phyloP scores from a whole-genome alignment of 805 yeast genomes.

The Ogataea allantospora region DNA sequence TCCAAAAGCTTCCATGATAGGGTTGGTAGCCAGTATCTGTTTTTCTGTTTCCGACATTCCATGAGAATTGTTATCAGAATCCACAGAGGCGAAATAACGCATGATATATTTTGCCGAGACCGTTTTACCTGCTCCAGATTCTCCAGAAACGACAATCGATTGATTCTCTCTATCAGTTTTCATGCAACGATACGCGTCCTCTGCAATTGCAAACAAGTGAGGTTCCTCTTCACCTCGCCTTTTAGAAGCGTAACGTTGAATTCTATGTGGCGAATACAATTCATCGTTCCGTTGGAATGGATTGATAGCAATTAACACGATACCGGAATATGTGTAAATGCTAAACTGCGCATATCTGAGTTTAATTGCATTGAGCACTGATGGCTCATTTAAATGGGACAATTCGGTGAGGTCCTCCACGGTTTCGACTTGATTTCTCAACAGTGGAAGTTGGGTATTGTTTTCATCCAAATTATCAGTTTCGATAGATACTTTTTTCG shows the following conservation, averaged over 20 bases:
- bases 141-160: conserved; percentile 96
- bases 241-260: conserved; percentile 91
- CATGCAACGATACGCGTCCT: conserved; percentile 96
- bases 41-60: conserved; percentile 91
- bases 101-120: conserved; percentile 95
- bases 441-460: conserved; percentile 64
- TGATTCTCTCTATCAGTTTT: conserved; percentile 80
- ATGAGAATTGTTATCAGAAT: conserved; percentile 43
- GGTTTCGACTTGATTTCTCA: conserved; percentile 90
- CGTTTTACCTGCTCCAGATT: conserved; percentile 98
- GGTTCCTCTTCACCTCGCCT: conserved; percentile 95
- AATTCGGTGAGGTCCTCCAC: conserved; percentile 92
- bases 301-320: conserved; percentile 92
- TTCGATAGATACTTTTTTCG: conserved; percentile 46
- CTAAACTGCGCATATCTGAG: conserved; percentile 85
- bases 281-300: conserved; percentile 94
- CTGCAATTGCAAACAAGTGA: conserved; percentile 95
- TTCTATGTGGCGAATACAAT: conserved; percentile 85
- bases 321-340: conserved; percentile 95
- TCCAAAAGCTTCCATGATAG: conserved; percentile 97
- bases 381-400: conserved; percentile 93
- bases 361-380: conserved; percentile 90
- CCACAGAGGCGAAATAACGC: conserved; percentile 97
- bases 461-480: conserved; percentile 49
- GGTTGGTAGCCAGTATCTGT: conserved; percentile 94